These are phyloP conservation scores for Panaeolus cyanescens DNA, from an alignment of 768 basidiomycete genomes.

Conservation along the genomic window DNA sequence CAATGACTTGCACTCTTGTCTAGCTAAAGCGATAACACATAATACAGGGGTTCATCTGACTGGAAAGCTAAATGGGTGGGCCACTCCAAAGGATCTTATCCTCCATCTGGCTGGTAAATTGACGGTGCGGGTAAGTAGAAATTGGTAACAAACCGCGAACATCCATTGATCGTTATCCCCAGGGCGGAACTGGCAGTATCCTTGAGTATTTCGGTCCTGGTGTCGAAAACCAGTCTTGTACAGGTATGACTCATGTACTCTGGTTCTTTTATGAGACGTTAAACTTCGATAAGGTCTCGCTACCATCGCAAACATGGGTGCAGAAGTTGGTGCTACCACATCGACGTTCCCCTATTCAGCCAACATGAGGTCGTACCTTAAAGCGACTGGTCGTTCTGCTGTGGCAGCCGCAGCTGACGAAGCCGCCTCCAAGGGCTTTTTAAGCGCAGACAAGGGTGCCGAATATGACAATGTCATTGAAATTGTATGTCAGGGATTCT, in stretches of 20 bases:
- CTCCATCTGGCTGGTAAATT: conserved; percentile 92
- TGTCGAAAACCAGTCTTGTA: conserved; percentile 87
- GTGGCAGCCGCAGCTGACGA: conserved; percentile 87
- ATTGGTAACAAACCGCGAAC: neutral
- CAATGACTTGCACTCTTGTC: neutral
- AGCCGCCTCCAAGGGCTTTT: conserved; percentile 77
- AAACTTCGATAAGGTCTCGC: conserved; percentile 62
- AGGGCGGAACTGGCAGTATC: conserved; percentile 97
- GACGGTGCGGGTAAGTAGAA: conserved; percentile 78
- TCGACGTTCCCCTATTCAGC: conserved; percentile 96
- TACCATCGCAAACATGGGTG: conserved; percentile 98
- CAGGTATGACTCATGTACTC: conserved; percentile 50
- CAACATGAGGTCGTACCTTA: conserved; percentile 87
- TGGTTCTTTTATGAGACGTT: neutral
- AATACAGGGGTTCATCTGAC: conserved; percentile 79
- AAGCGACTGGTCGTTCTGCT: conserved; percentile 84
- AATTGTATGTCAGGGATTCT: conserved; percentile 56
- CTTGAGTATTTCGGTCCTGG: conserved; percentile 97
- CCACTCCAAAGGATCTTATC: conserved; percentile 95
- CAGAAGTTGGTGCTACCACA: conserved; percentile 99
- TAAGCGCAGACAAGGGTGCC: conserved; percentile 81
- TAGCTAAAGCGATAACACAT: neutral
- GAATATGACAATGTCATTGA: conserved; percentile 96
- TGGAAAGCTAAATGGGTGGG: conserved; percentile 87
- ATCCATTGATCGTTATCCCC: conserved; percentile 3